Base-by-base conservation (phyloP, 306 rosid species). In the Sicyos baderoa region DNA sequence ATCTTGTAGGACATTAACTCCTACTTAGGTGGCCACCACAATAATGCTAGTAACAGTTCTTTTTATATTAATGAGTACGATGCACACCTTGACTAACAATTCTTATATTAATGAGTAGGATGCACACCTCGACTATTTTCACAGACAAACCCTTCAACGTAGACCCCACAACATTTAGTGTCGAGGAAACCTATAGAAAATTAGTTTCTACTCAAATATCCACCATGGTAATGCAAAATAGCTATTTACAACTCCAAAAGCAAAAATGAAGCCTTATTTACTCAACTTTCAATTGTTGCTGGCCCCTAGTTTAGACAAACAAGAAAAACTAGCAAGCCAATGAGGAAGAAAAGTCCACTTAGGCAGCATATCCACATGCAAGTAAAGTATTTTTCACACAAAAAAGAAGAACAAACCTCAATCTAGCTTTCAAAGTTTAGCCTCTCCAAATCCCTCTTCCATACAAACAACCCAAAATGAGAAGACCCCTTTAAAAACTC, bases 401-500 rank as follows among this genome's bases (percentile, higher is more conserved):
- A 27, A 21, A 32, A 59, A 13, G 47, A 29, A 64, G 70, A 64
- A 42, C 69, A 64, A 45, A 64, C 70, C 70, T 66, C 5, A 14
- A 49, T 47, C 0, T 7, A 22, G 54, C 23, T 48, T 21, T 22
- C 55, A 44, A 17, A 66, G 18, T 22, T 47, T 7, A 63, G 17
- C 8, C 50, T 13, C 69, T 42, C 40, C 52, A 27, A 29, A 9
- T n/a, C 50, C 18, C 2, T 19, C 22, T 32, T 59, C 66, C 68
- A 19, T 18, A 18, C 6, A 42, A 64, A 44, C 2, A 17, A 64
- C 42, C 10, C 29, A 9, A 7, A 44, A 64, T 19, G 70, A 44
- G 35, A 23, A n/a, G n/a, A n/a, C n/a, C n/a, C n/a, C n/a, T n/a
- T n/a, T 29, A 4, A 17, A 29, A 64, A 0, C 19, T 42, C 42